Conservation (phyloP, 495 filamentous ascomycete species). For the Trichoderma asperelloides region DNA sequence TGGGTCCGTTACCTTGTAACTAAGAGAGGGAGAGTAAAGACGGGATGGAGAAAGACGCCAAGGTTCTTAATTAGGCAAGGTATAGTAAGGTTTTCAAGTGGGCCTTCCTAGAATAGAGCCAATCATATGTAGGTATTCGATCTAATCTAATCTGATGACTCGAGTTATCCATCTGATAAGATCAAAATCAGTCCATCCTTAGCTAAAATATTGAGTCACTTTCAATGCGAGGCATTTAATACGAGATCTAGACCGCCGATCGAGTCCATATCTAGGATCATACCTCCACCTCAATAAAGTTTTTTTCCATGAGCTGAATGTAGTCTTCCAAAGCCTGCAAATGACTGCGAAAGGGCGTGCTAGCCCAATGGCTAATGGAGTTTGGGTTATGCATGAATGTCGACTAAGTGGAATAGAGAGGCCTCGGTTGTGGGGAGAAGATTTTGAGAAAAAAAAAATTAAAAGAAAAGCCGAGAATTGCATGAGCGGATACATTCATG, state of each 20-base stretch:
- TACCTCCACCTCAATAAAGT: not conserved
- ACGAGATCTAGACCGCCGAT: not conserved
- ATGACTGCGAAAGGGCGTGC: not conserved
- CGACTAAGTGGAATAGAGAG: not conserved
- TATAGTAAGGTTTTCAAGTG: not conserved
- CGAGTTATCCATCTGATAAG: not conserved
- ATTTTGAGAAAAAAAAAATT: not conserved
- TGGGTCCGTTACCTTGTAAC: not conserved
- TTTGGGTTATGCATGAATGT: not conserved
- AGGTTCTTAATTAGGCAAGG: not conserved
- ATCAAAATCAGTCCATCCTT: not conserved
- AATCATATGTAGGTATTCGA: not conserved
- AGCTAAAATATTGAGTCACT: not conserved
- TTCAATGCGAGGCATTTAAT: not conserved
- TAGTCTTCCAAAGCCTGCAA: not conserved
- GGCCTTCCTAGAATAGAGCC: not conserved
- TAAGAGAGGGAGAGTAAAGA: not conserved
- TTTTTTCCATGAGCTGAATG: not conserved
- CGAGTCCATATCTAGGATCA: not conserved
- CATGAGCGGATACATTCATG: not conserved
- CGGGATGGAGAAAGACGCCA: not conserved
- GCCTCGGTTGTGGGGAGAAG: not conserved
- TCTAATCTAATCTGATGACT: slow-evolving; percentile 7
- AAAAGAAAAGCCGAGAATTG: not conserved
- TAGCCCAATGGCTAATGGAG: not conserved